phyloP scores from a whole-genome alignment of 2,329 filamentous ascomycete species.

The Dothideomycetes sp. region DNA sequence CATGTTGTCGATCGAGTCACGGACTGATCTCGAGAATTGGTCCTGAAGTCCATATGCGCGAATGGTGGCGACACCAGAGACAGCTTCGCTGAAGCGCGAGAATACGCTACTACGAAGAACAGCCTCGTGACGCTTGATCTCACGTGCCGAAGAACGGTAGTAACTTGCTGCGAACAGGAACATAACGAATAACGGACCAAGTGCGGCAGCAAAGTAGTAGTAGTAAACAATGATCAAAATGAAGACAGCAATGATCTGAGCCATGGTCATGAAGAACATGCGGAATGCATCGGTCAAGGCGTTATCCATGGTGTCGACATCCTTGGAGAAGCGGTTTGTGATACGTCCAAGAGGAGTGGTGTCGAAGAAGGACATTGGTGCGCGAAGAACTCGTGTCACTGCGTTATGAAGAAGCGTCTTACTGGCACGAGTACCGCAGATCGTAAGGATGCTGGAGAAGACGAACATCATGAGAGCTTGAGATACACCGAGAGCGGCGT shows the following conservation, averaged over 20 bases:
- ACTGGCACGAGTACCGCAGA: conserved; percentile 71
- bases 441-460: conserved; percentile 70
- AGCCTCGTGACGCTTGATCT: conserved; percentile 90
- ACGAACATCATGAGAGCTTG: conserved; percentile 70
- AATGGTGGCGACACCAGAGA: conserved; percentile 76
- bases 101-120: conserved; percentile 82
- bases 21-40: conserved; percentile 62
- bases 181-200: conserved; percentile 60
- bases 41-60: conserved; percentile 77
- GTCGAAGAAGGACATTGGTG: conserved; percentile 86
- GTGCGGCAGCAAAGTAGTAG: conserved; percentile 70
- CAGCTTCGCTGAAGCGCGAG: conserved; percentile 81
- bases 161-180: conserved; percentile 79
- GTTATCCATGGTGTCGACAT: conserved; percentile 96
- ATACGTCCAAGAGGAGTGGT: conserved; percentile 92
- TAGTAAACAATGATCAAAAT: conserved; percentile 91
- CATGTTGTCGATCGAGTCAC: conserved; percentile 76
- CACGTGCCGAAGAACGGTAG: conserved; percentile 82
- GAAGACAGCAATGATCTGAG: conserved; percentile 75
- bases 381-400: conserved; percentile 62
- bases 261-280: conserved; percentile 83
- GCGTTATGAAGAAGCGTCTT: conserved; percentile 74
- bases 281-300: conserved; percentile 79
- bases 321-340: conserved; percentile 90
- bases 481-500: conserved; percentile 59